Conservation (phyloP, 805 yeast genomes). For the Wickerhamomyces strasburgensis region DNA sequence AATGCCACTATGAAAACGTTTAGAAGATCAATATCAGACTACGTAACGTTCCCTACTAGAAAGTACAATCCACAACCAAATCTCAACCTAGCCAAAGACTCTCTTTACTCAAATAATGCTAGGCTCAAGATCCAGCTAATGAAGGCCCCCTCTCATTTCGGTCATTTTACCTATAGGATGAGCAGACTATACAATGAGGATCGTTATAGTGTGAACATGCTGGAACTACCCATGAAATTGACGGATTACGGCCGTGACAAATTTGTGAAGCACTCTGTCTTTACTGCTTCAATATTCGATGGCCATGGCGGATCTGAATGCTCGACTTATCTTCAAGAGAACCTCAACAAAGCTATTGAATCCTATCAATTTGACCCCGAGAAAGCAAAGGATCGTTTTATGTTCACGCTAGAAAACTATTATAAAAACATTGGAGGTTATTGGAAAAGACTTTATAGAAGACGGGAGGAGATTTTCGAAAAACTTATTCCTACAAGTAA, state of each 20-base stretch:
- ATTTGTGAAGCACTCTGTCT: constrained; percentile 32
- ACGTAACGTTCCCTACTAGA: constrained; percentile 18
- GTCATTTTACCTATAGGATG: constrained; percentile 74
- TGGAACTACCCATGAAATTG: constrained; percentile 38
- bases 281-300: constrained; percentile 77
- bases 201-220: constrained; percentile 59
- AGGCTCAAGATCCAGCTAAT: constrained; percentile 26
- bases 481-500: constrained; percentile 26
- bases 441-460: constrained; percentile 73
- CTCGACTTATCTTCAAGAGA: constrained; percentile 49
- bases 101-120: constrained; percentile 10
- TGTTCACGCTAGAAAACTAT: constrained; percentile 50
- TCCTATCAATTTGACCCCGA: constrained; percentile 22
- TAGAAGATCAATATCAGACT: constrained; percentile 16
- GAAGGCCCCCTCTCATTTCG: constrained; percentile 59
- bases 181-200: constrained; percentile 82
- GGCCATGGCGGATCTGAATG: constrained; percentile 93
- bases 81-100: constrained; percentile 11
- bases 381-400: constrained; percentile 29
- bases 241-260: constrained; percentile 23
- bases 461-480: constrained; percentile 32
- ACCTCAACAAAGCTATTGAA: constrained; percentile 53
- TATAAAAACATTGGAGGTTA: constrained; percentile 62
- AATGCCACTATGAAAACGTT: constrained; percentile 1
- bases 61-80: constrained; percentile 12